Base-by-base conservation (phyloP, 2,329 filamentous ascomycete genomes). In the Exophiala lecanii-corni region DNA sequence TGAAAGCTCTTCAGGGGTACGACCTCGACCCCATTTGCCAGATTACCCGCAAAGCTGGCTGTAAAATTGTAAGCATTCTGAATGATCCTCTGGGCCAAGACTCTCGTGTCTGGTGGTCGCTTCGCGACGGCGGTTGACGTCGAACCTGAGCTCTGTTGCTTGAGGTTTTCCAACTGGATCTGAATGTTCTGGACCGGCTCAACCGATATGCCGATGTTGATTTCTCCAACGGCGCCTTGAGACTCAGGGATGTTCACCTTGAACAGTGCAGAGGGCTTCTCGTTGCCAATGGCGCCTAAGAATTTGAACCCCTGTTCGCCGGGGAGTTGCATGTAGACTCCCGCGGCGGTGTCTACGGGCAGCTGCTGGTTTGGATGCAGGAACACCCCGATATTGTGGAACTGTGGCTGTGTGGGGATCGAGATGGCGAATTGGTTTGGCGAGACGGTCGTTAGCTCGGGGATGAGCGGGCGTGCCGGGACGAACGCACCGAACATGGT, bases 41-140 rank as follows among this genome's bases (percentile, higher is more conserved):
- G 59, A 43, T 76, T 75, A 26, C 80, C 79, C 47, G 84, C 86
- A 71, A 94, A 97, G 57, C 88, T 85, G 3, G 91, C 81, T 44
- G 98, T 72, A 63, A 95, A 97, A 66, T 98, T 96, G 66, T 97
- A 98, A 10, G 91, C 92, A 64, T 96, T 95, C 57, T 87, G 84
- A 57, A 98, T 97, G 56, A 98, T 96, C 51, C 87, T 75, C 67
- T 97, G 89, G 20, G 92, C 92, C 17, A 98, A 73, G 2, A 88
- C 70, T 52, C 86, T 80, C 0, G 88, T 92, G n/a, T 77, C 73
- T 15, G 59, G 57, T 23, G 59, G 55, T 46, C 55, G 50, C 13
- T 50, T 59, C 43, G 56, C 59, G 17, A 65, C 43, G 41, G 55
- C 62, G 39, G 55, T 58, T 3, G 60, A 60, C 7, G 54, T 50